Evolutionary conservation across 441 rosid genomes (phyloP).

Genomic region (Pelargonium fulgidum): DNA sequence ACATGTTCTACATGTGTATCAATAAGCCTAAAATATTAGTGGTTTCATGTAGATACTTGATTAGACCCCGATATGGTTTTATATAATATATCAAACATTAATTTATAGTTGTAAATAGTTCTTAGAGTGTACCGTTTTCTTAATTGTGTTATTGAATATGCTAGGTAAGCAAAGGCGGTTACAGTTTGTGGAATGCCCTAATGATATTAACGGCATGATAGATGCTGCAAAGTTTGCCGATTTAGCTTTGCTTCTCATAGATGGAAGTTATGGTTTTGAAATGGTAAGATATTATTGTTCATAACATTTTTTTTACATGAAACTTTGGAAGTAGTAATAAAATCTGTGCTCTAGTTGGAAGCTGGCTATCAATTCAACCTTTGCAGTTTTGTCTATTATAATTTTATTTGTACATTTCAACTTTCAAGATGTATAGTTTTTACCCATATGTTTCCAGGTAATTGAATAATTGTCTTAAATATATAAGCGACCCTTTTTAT

Average conservation of each 20-base stretch:
- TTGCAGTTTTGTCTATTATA: too few relatives aligned
- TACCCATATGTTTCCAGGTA: too few relatives aligned
- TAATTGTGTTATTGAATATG: slow-evolving; percentile 21
- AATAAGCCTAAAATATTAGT: neutral
- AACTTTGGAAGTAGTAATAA: neutral
- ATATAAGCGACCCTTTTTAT: neutral
- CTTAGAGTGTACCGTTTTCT: slow-evolving; percentile 12
- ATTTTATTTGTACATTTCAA: too few relatives aligned
- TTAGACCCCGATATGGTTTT: neutral
- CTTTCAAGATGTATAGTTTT: too few relatives aligned
- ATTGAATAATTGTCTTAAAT: too few relatives aligned
- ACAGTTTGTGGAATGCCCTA: slow-evolving; percentile 93
- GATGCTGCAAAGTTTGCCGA: slow-evolving; percentile 90
- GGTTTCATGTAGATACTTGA: neutral
- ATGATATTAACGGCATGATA: slow-evolving; percentile 90
- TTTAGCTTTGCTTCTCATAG: slow-evolving; percentile 73
- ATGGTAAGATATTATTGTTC: slow-evolving; percentile 57
- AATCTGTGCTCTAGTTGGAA: neutral
- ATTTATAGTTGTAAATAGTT: neutral
- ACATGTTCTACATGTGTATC: neutral
- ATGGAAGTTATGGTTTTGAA: slow-evolving; percentile 96
- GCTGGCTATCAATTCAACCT: neutral
- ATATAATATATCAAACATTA: neutral
- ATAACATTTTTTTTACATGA: slow-evolving; percentile 5
- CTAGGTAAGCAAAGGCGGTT: slow-evolving; percentile 67